Base-by-base conservation (phyloP, 2,329 filamentous ascomycete genomes). In the Colletotrichum neosansevieriae region DNA sequence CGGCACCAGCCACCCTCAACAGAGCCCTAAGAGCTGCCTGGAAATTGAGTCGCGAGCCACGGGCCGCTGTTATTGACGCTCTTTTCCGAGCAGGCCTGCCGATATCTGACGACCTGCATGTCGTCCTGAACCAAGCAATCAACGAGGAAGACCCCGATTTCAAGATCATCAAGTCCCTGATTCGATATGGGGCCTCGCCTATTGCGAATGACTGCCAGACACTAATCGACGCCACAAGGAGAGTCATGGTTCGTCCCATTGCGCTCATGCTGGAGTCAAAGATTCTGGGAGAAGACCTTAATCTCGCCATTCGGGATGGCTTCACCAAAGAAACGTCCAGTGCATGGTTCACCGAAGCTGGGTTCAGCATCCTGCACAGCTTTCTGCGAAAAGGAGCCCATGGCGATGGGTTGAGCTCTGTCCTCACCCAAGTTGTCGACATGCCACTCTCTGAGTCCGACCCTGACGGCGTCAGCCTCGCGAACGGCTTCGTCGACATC, bases 11-110 rank as follows among this genome's bases (percentile, higher is more conserved):
- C 2, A 87, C 86, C 0, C 75, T 89, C 57, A 78, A 82, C 3
- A 79, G 82, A 9, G 83, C 85, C 0, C 77, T 89, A n/a, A 84
- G 87, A 71, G 83, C 85, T 0, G 84, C 81, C 67, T 86, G 85
- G 83, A 83, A 81, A 47, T 76, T 89, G 11, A 82, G 79, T 51
- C 79, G 79, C 21, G 84, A 85, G 17, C 82, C 79, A 7, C 80
- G 87, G 21, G 83, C 83, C 65, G 79, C 79, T 6, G 78, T 88
- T 13, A 77, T 86, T 32, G 74, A 79, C 13, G 84, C 84, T 79
- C 77, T 89, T 4, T 83, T 89, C 65, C 79, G 81, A 21, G 86
- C 85, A 1, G 86, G 85, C 0, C 77, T 88, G 56, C 76, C 80
- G 0, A 77, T 80, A 0, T 81, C 79, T 0, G 83, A 84, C n/a